A percentile compares a stretch with the other conserved stretches of the same genome.
These are phyloP conservation scores for Zasmidium citrigriseum DNA, from an alignment of 2,329 filamentous ascomycete species.

Conservation along the genomic window DNA sequence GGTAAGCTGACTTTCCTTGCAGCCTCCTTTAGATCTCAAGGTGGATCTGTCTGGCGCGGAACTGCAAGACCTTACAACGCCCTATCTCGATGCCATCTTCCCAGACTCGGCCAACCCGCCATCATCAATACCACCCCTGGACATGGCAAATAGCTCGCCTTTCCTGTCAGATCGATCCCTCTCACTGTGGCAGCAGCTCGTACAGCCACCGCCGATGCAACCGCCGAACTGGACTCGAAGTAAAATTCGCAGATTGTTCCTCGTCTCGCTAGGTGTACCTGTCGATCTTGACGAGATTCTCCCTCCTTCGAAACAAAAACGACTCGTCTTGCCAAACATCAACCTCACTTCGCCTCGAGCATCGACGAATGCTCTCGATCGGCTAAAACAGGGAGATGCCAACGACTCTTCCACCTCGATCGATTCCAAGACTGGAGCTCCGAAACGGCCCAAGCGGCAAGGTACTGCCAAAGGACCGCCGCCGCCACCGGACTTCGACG, in stretches of 20 bases:
- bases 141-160: constrained; percentile 50
- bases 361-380: constrained; percentile 34
- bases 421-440: constrained; percentile 32
- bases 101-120: constrained; percentile 47
- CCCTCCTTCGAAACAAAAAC: constrained; percentile 96
- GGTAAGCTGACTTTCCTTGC: constrained; percentile 28
- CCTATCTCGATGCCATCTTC: constrained; percentile 69
- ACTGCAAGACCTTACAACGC: constrained; percentile 60
- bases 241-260: constrained; percentile 88
- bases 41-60: constrained; percentile 51
- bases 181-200: constrained; percentile 94
- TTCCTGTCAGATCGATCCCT: constrained; percentile 85
- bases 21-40: constrained; percentile 32
- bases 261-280: constrained; percentile 92
- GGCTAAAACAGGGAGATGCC: constrained; percentile 36
- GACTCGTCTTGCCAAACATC: constrained; percentile 87
- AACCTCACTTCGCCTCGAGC: constrained; percentile 39
- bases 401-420: constrained; percentile 35
- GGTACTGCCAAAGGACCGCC: constrained; percentile 59
- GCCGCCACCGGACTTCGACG: constrained; percentile 73
- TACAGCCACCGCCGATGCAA: constrained; percentile 89
- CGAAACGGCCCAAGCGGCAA: constrained; percentile 28
- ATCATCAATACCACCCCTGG: constrained; percentile 27
- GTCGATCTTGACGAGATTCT: constrained; percentile 97
- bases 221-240: constrained; percentile 98